Conservation (phyloP, 306 rosid genomes). For the Prunus mongolica region DNA sequence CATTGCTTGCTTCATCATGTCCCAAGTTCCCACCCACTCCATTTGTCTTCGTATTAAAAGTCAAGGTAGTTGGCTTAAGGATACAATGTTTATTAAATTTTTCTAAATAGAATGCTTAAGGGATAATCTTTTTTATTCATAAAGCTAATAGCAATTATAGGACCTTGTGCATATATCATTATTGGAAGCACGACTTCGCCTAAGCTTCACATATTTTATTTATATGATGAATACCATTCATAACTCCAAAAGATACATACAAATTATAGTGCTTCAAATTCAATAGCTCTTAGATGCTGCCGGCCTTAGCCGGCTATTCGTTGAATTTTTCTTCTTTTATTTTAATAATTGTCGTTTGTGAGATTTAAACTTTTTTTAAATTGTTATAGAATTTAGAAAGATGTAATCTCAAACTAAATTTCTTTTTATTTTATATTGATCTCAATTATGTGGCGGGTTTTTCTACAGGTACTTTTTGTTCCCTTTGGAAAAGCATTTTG, state of each 20-base stretch:
- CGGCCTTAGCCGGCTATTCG: too few relatives aligned
- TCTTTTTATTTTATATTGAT: too few relatives aligned
- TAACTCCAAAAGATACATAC: neutral
- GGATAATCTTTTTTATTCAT: neutral
- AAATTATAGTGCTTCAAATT: neutral
- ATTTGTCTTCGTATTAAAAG: neutral
- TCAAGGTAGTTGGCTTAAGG: neutral
- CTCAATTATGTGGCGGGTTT: too few relatives aligned
- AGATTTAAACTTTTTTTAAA: too few relatives aligned
- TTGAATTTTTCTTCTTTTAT: too few relatives aligned
- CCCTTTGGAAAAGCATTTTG: too few relatives aligned
- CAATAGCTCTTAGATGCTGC: neutral
- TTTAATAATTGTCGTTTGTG: too few relatives aligned
- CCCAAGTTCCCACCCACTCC: neutral
- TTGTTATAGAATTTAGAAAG: too few relatives aligned
- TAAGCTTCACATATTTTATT: neutral
- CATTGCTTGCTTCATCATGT: too few relatives aligned
- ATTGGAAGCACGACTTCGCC: neutral
- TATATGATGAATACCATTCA: neutral
- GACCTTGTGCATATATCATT: neutral
- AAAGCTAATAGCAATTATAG: neutral
- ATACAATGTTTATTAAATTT: too few relatives aligned
- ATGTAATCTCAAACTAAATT: too few relatives aligned
- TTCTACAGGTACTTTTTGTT: too few relatives aligned
- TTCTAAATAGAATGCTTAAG: neutral